Evolutionary conservation across 2,329 filamentous ascomycete species (phyloP), one percentile per base, ranked within the genome.

Genomic region (Penicillium fuscoglaucum): DNA sequence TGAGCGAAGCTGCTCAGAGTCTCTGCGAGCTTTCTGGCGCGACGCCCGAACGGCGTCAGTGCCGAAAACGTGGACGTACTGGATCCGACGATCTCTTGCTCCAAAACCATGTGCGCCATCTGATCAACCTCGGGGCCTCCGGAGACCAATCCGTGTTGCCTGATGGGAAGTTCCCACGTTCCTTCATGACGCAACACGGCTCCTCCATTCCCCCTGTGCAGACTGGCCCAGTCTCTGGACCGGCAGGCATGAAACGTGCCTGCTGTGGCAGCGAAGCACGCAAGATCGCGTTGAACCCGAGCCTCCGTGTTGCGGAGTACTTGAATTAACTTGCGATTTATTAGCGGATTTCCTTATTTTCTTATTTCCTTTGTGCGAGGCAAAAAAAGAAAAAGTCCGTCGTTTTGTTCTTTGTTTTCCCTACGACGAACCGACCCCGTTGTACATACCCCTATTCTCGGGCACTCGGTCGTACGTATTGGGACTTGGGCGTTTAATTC

Each of bases 51-150:
- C 68, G 58, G 28, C 69, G 68, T 28, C 67, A 63, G 46, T 71
- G 70, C 59, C 72, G 76, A 48, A 78, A 78, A 57, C 75, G 76
- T 54, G 73, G 74, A 48, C 74, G 76, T 40, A 73, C 75, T 13
- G 68, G 69, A 28, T 78, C 76, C 5, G 74, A 76, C 31, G 76
- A 78, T 55, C 61, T 71, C 9, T 58, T 66, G 24, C 63, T 77
- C 39, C 76, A 78, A 60, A 70, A 69, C 52, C 70, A 76, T 53
- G 73, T 78, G 49, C 75, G 75, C 56, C 68, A 74, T 35, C 50
- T 78, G 55, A 72, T 77, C 53, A 63, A 71, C 37, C 58, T 70
- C 41, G 64, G 70, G 39, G 61, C 65, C 33, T 57, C 66, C 17
- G 59, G 61, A 31, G 67, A 70, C 13, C 63, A 68, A 33, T 60